phyloP scores from a whole-genome alignment of 83 land plant genomes.

The Isoetes engelmannii region DNA sequence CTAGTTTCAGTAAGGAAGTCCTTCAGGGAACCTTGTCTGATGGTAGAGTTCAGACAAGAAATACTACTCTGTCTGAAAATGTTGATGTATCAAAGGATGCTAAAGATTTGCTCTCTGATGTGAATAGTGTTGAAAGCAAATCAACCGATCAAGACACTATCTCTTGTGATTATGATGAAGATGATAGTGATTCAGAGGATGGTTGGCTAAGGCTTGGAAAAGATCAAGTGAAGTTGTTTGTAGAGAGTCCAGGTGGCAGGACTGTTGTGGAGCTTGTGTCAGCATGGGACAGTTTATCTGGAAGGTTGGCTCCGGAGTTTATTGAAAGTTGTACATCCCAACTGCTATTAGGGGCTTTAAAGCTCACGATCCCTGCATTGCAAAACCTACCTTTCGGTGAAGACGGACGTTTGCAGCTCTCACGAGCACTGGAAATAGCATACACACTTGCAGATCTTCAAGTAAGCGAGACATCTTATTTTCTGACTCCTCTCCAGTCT shows the following conservation, averaged over 20 bases:
- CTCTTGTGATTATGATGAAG: too few species aligned
- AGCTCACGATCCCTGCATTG: conserved; percentile 26
- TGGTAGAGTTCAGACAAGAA: too few species aligned
- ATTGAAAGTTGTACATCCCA: conserved; percentile 14
- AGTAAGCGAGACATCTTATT: conserved; percentile 1
- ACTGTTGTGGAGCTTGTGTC: conserved; percentile 29
- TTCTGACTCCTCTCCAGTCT: background rate
- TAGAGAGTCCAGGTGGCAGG: conserved; percentile 13
- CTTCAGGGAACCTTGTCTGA: too few species aligned
- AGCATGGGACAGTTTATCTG: conserved; percentile 42
- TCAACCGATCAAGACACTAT: too few species aligned
- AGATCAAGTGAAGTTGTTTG: too few species aligned
- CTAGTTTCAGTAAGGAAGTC: too few species aligned
- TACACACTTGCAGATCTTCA: conserved; percentile 31
- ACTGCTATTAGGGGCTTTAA: conserved; percentile 29
- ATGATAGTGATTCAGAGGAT: too few species aligned
- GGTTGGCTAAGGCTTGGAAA: too few species aligned
- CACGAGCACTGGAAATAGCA: conserved; percentile 8
- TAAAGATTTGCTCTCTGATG: too few species aligned
- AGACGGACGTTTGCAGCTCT: conserved; percentile 8
- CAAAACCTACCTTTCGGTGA: conserved; percentile 8
- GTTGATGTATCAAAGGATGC: too few species aligned
- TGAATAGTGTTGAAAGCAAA: too few species aligned
- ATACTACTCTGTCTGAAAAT: too few species aligned
- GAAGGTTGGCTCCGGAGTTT: conserved; percentile 21